Evolutionary conservation across 768 basidiomycete genomes (phyloP).

Genomic region (Tylopilus rubrobrunneus): DNA sequence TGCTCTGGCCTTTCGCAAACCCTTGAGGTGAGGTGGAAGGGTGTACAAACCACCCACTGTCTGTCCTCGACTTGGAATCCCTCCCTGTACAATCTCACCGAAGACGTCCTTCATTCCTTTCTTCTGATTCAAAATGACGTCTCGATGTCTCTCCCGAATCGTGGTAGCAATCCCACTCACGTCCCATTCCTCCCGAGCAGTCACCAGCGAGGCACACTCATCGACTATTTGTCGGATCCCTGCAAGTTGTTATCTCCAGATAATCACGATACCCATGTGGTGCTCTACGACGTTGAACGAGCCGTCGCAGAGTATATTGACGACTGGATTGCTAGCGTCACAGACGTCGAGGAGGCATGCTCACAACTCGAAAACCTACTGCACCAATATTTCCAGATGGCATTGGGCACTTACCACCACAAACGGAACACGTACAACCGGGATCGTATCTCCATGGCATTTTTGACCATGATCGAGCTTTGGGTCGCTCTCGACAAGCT

Average conservation of each 20-base stretch:
- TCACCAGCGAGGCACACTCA: no score
- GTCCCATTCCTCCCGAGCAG: no score
- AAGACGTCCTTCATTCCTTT: no score
- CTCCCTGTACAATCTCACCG: no score
- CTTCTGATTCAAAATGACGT: no score
- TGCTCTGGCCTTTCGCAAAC: no score
- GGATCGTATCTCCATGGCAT: background rate
- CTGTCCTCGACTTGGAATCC: no score
- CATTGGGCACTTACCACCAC: background rate
- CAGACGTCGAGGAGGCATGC: background rate
- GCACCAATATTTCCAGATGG: background rate
- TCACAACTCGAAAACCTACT: background rate
- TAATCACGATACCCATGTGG: background rate
- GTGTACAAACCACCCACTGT: no score
- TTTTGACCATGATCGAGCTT: background rate
- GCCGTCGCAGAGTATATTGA: background rate
- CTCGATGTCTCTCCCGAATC: no score
- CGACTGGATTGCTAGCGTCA: background rate
- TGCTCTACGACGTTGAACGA: background rate
- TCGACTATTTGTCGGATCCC: background rate
- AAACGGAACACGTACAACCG: background rate
- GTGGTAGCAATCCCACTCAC: no score
- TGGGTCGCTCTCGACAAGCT: background rate
- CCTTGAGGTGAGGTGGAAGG: no score
- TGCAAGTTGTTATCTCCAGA: background rate